These are phyloP conservation scores for Coemansia sp. DNA, from an alignment of 192 early-diverging fungal species.

Conservation along the genomic window DNA sequence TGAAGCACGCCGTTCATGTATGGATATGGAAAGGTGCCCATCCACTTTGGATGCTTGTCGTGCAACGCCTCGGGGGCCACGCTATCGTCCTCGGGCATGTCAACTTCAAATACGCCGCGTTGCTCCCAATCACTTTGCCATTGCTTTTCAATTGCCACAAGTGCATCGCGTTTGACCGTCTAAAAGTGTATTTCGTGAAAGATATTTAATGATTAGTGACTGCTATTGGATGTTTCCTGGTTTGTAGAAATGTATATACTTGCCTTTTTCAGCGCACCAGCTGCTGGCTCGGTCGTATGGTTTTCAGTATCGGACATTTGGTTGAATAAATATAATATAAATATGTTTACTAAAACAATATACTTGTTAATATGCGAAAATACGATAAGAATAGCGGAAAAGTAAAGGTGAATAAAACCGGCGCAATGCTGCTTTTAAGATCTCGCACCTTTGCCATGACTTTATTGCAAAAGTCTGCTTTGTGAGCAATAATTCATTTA, in stretches of 20 bases:
- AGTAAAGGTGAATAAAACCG: not conserved
- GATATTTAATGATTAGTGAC: not conserved
- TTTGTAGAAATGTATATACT: not conserved
- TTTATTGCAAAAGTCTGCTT: not conserved
- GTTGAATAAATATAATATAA: too few relatives aligned
- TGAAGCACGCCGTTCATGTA: conserved; percentile 96
- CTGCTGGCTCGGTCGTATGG: conserved; percentile 18
- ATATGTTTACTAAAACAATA: too few relatives aligned
- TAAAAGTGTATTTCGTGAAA: conserved; percentile 9
- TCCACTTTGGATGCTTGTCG: conserved; percentile 78
- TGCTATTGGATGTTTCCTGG: not conserved
- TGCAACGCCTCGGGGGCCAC: conserved; percentile 59
- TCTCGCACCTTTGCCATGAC: too few relatives aligned
- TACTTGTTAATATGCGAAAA: not conserved
- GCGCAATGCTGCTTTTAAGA: not conserved
- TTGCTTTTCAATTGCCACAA: conserved; percentile 71
- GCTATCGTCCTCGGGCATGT: conserved; percentile 71
- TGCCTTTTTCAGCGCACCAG: conserved; percentile 3
- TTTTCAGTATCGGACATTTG: not conserved
- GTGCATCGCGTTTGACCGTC: conserved; percentile 77
- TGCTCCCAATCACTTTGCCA: conserved; percentile 81
- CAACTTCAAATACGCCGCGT: conserved; percentile 74
- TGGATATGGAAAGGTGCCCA: conserved; percentile 95
- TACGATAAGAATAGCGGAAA: not conserved
- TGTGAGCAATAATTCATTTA: not conserved